phyloP scores from a whole-genome alignment of 805 yeast genomes.

The Monosporozyma aerobia region DNA sequence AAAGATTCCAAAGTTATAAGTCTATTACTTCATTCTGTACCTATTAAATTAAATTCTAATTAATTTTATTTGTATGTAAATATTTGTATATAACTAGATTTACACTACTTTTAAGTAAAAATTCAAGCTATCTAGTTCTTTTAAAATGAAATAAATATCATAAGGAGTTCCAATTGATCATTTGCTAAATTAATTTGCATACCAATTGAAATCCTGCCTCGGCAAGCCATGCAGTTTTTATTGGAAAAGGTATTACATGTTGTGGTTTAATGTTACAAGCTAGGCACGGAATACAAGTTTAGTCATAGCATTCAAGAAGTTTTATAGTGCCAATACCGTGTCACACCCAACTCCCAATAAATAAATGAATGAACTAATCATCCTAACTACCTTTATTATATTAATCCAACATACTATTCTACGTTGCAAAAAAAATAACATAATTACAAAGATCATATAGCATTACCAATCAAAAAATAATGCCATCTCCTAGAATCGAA shows the following conservation, averaged over 20 bases:
- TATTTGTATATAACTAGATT: not conserved
- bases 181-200: no score
- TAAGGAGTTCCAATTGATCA: not conserved
- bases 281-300: no score
- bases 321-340: no score
- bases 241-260: not conserved
- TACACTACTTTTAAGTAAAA: not conserved
- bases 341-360: no score
- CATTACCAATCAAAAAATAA: not conserved
- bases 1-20: constrained; percentile 75
- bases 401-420: no score
- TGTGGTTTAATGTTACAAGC: no score
- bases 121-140: not conserved
- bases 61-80: not conserved
- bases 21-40: not conserved
- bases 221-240: not conserved
- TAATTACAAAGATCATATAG: no score
- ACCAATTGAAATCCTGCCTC: no score
- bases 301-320: no score
- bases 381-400: no score
- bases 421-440: no score
- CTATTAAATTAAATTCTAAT: not conserved
- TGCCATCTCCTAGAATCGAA: constrained; percentile 36
- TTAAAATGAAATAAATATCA: not conserved
- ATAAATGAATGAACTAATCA: no score